phyloP scores from a whole-genome alignment of 768 basidiomycete species.

The Trametes meyenii region DNA sequence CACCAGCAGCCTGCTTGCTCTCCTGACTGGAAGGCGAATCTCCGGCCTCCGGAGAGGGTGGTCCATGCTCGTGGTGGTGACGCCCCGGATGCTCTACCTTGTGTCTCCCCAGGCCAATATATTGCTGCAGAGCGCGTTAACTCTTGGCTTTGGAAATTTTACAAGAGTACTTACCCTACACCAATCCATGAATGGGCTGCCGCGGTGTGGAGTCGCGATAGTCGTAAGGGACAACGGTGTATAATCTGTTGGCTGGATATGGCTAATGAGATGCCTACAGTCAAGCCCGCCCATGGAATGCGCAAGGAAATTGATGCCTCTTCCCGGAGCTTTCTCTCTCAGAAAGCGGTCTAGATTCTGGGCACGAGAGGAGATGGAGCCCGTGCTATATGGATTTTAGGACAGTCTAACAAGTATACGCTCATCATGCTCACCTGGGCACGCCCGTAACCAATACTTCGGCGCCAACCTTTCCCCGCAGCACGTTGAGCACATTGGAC shows the following conservation, averaged over 20 bases:
- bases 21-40: background rate
- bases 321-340: slow-evolving; percentile 62
- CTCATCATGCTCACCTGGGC: slow-evolving; percentile 69
- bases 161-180: slow-evolving; percentile 64
- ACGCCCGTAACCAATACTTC: slow-evolving; percentile 97
- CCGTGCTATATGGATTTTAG: slow-evolving; percentile 59
- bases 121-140: slow-evolving; percentile 52
- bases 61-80: background rate
- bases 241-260: slow-evolving; percentile 81
- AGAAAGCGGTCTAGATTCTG: slow-evolving; percentile 75
- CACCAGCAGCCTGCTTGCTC: slow-evolving; percentile 35
- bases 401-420: background rate
- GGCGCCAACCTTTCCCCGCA: slow-evolving; percentile 81
- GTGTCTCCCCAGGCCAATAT: slow-evolving; percentile 81
- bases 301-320: slow-evolving; percentile 89
- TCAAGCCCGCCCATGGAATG: slow-evolving; percentile 99
- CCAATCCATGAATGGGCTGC: slow-evolving; percentile 99
- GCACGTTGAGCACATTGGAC: slow-evolving; percentile 81
- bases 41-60: slow-evolving; percentile 2
- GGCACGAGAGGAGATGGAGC: slow-evolving; percentile 83
- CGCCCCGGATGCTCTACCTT: slow-evolving; percentile 14
- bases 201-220: slow-evolving; percentile 91
- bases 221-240: slow-evolving; percentile 85
- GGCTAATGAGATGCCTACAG: slow-evolving; percentile 89
- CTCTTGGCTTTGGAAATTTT: no score